Evolutionary conservation across 495 filamentous ascomycete genomes (phyloP), one percentile per base, ranked within the genome.

Genomic region (Penicillium tannophilum): DNA sequence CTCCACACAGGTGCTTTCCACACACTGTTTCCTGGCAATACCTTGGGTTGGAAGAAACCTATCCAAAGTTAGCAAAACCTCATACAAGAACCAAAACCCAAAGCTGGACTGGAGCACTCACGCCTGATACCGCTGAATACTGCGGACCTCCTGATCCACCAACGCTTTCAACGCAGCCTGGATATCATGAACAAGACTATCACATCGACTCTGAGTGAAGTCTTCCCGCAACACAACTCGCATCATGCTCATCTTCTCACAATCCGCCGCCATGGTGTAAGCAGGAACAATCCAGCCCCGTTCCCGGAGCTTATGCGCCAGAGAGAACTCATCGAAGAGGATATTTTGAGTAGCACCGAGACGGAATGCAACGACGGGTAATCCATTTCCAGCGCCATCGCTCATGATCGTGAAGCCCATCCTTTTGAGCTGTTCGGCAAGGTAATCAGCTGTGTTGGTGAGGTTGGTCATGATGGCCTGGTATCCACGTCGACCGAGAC

Each of bases 251-350:
- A 96, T 74, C 58, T 83, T 76, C 47, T 90, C 75, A 47, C 87
- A 88, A 63, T 94, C 77, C 11, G 92, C 92, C 12, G 92, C 92
- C 92, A 97, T 96, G 30, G 91, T 97, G 72, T 97, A 97, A 0
- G 92, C 92, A 0, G 92, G 92, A 0, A 97, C 88, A 30, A 96
- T 85, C 92, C 92, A 97, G 39, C 91, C 90, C n/a, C 91, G 82
- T 47, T 87, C 83, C 30, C 92, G 87, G 36, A 97, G 84, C 67
- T 88, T 86, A 71, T 94, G 92, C 7, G 92, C 91, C 11, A 92
- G 69, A 0, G 88, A 81, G 58, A 90, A 92, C 63, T 97, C 92
- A 71, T 97, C 92, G 65, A 87, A 95, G 43, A 86, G 77, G 52
- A 86, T 81, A 41, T 85, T 79, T 6, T 76, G 59, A 30, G 77